Evolutionary conservation across 2,329 filamentous ascomycete genomes (phyloP).

Genomic region (Ascochyta pisi): DNA sequence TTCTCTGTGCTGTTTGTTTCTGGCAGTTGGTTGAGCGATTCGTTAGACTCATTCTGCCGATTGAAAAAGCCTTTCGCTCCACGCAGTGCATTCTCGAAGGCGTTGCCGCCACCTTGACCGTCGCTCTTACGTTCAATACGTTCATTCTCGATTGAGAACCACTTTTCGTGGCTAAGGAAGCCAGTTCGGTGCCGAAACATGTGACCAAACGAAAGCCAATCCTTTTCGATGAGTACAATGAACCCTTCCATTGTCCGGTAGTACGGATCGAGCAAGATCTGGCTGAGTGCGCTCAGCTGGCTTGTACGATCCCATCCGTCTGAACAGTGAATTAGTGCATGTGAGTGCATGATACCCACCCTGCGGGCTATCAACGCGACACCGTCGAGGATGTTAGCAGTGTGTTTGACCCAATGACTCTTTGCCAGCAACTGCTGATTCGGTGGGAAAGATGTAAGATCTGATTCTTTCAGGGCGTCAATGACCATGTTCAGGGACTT

Average conservation of each 20-base stretch:
- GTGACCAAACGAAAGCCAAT: constrained; percentile 97
- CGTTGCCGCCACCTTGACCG: constrained; percentile 65
- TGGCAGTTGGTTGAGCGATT: constrained; percentile 63
- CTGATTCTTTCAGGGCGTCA: constrained; percentile 89
- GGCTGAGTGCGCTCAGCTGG: constrained; percentile 88
- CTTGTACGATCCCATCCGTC: constrained; percentile 98
- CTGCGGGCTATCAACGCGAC: constrained; percentile 84
- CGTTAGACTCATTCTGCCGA: constrained; percentile 72
- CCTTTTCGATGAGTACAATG: constrained; percentile 92
- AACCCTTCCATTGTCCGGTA: constrained; percentile 95
- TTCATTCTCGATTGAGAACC: constrained; percentile 90
- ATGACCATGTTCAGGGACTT: constrained; percentile 86
- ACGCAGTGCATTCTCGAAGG: constrained; percentile 82
- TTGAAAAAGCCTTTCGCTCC: constrained; percentile 92
- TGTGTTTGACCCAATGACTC: constrained; percentile 92
- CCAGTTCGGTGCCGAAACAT: constrained; percentile 96
- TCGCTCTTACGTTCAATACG: constrained; percentile 61
- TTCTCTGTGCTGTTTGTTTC: constrained; percentile 59
- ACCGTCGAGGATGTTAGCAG: constrained; percentile 82
- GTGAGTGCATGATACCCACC: constrained; percentile 89
- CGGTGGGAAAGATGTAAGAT: constrained; percentile 81
- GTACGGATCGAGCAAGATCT: constrained; percentile 94
- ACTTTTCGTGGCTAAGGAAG: constrained; percentile 87
- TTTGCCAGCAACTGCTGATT: constrained; percentile 80
- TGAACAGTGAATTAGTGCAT: constrained; percentile 96